Conservation (phyloP, 768 basidiomycete species). For the Xerocomellus amylosporus region DNA sequence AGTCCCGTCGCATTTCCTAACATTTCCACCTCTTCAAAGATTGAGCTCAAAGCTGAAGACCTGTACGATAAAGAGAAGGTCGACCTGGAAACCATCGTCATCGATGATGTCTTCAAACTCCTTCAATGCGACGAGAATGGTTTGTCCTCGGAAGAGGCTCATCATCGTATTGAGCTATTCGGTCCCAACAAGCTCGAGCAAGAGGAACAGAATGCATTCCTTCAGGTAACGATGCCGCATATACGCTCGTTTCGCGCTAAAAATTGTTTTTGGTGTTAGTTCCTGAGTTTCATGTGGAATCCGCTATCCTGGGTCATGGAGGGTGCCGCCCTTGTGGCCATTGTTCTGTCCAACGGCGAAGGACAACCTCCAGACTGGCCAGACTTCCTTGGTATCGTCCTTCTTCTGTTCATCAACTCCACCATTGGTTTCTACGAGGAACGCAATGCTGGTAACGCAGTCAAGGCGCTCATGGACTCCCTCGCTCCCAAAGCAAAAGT, state of each 20-base stretch:
- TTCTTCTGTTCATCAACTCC: slow-evolving; percentile 91
- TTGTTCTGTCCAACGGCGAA: slow-evolving; percentile 92
- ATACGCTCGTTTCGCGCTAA: neutral
- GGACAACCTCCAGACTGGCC: slow-evolving; percentile 88
- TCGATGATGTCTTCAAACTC: slow-evolving; percentile 95
- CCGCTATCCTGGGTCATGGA: slow-evolving; percentile 99
- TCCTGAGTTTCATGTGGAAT: slow-evolving; percentile 99
- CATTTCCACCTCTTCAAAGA: slow-evolving; percentile 37
- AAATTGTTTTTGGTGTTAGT: slow-evolving; percentile 40
- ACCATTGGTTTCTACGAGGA: slow-evolving; percentile 98
- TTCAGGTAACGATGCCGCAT: slow-evolving; percentile 55
- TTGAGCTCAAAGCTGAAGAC: slow-evolving; percentile 90
- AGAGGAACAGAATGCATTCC: slow-evolving; percentile 87
- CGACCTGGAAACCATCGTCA: slow-evolving; percentile 93
- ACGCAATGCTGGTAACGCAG: slow-evolving; percentile 94
- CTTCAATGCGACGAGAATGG: slow-evolving; percentile 88
- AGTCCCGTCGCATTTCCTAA: neutral
- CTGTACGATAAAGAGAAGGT: slow-evolving; percentile 99
- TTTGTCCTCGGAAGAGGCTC: slow-evolving; percentile 70
- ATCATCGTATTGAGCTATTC: slow-evolving; percentile 85
- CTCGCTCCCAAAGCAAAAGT: slow-evolving; percentile 97
- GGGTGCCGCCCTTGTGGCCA: slow-evolving; percentile 90
- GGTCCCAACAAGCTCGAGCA: slow-evolving; percentile 93
- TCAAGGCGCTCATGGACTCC: slow-evolving; percentile 99
- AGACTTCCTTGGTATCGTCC: slow-evolving; percentile 95